Percentiles rank a stretch among this genome's conserved stretches.
Conservation (phyloP, 148 eudicot species). For the Fagopyrum esculentum region DNA sequence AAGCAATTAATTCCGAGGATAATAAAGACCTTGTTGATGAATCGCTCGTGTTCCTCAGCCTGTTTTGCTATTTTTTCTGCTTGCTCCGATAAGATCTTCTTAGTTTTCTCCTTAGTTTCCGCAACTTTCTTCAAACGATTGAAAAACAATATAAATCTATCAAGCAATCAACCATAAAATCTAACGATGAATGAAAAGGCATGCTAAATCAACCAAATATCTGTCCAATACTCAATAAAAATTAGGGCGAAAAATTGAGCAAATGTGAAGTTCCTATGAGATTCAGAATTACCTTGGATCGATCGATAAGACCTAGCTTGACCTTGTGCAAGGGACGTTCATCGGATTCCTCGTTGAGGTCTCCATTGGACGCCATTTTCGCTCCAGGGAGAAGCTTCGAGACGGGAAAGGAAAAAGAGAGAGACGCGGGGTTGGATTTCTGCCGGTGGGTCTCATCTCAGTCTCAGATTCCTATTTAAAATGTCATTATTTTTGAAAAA, state of each 20-base stretch:
- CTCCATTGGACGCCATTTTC: slow-evolving; percentile 11
- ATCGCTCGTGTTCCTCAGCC: slow-evolving; percentile 90
- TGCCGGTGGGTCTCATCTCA: slow-evolving; percentile 5
- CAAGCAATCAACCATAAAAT: background rate
- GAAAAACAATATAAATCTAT: background rate
- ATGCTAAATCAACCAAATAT: background rate
- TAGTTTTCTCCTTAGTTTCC: slow-evolving; percentile 79
- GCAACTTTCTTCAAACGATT: slow-evolving; percentile 54
- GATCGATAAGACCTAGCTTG: slow-evolving; percentile 11
- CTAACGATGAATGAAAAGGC: background rate
- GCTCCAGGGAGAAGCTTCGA: background rate
- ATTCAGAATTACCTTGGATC: slow-evolving; percentile 9
- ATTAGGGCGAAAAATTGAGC: background rate
- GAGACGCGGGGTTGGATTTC: background rate
- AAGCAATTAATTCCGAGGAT: background rate
- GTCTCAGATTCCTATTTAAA: slow-evolving; percentile 1
- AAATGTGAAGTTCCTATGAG: background rate
- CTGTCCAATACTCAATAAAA: background rate
- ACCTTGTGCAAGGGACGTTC: slow-evolving; percentile 13
- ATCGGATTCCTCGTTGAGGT: slow-evolving; percentile 3
- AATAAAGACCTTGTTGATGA: slow-evolving; percentile 70
- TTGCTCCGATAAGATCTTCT: slow-evolving; percentile 81
- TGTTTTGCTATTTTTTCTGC: slow-evolving; percentile 80
- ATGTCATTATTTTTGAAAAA: background rate
- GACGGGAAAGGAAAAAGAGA: background rate